Percentiles rank a stretch among this genome's conserved stretches.
Evolutionary conservation across 2,329 filamentous ascomycete genomes (phyloP).

Genomic region (Fusarium ramigenum): DNA sequence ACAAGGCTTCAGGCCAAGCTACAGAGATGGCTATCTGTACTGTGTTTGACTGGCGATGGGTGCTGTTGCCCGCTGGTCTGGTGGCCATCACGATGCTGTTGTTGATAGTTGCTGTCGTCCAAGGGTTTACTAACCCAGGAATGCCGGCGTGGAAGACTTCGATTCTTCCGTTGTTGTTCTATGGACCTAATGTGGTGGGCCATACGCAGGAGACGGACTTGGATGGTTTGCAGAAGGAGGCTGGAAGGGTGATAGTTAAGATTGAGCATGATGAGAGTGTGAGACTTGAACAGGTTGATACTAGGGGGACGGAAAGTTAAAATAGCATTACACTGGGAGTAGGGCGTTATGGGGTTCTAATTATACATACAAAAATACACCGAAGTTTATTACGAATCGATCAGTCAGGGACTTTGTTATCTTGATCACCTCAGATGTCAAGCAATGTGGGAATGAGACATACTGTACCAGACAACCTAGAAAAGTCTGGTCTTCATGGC

Average conservation of each 20-base stretch:
- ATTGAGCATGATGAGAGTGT: background rate
- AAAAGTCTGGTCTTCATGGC: no score
- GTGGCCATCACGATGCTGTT: background rate
- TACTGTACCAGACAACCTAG: background rate
- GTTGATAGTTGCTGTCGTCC: background rate
- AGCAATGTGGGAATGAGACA: background rate
- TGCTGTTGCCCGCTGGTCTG: background rate
- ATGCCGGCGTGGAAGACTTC: constrained; percentile 9
- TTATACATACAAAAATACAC: rapidly evolving
- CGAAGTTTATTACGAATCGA: rapidly evolving
- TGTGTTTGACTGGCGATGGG: constrained; percentile 7
- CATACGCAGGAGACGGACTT: background rate
- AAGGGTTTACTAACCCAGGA: background rate
- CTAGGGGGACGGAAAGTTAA: background rate
- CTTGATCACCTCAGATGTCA: rapidly evolving
- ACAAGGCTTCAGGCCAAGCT: background rate
- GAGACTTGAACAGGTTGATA: background rate
- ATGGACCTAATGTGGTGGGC: background rate
- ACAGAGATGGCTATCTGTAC: constrained; percentile 1
- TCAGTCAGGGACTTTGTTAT: rapidly evolving
- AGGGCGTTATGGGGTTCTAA: rapidly evolving
- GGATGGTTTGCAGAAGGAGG: background rate
- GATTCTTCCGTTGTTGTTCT: background rate
- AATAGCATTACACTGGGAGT: rapidly evolving
- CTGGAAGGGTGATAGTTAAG: background rate